Evolutionary conservation across 306 rosid species (phyloP).

Genomic region (Medicago ruthenica): DNA sequence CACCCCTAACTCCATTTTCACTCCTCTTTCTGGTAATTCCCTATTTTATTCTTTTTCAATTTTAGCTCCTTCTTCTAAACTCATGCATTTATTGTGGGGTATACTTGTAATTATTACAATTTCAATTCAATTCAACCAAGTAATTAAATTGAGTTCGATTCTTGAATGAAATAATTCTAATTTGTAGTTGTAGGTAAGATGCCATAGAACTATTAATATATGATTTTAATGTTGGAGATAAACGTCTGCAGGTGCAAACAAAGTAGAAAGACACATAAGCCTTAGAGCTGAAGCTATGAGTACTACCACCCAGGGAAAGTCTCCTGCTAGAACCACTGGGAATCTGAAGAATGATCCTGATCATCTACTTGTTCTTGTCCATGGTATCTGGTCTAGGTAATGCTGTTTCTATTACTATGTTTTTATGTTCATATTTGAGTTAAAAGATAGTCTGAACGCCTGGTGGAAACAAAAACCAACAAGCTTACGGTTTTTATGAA

Average conservation of each 20-base stretch:
- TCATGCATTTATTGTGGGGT: conserved; percentile 6
- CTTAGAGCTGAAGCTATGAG: conserved; percentile 67
- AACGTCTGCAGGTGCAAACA: conserved; percentile 55
- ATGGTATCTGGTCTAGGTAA: conserved; percentile 82
- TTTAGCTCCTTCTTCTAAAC: conserved; percentile 10
- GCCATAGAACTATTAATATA: too few species aligned
- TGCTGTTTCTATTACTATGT: conserved; percentile 1
- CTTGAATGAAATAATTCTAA: too few species aligned
- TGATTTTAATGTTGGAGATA: not conserved
- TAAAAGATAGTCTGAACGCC: not conserved
- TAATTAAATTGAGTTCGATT: too few species aligned
- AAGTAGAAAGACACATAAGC: conserved; percentile 52
- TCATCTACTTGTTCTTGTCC: conserved; percentile 94
- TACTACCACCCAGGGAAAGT: conserved; percentile 53
- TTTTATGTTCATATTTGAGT: conserved; percentile 20
- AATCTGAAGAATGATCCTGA: conserved; percentile 58
- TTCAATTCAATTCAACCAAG: too few species aligned
- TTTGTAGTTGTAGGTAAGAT: too few species aligned
- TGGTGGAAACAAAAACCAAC: conserved; percentile 2
- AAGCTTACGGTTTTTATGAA: conserved; percentile 13
- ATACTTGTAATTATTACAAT: too few species aligned
- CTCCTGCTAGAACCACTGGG: conserved; percentile 41
- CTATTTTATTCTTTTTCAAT: not conserved
- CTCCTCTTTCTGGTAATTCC: conserved; percentile 37
- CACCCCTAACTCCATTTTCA: conserved; percentile 17